phyloP scores from a whole-genome alignment of 495 filamentous ascomycete genomes.

The Oidiodendron maius region DNA sequence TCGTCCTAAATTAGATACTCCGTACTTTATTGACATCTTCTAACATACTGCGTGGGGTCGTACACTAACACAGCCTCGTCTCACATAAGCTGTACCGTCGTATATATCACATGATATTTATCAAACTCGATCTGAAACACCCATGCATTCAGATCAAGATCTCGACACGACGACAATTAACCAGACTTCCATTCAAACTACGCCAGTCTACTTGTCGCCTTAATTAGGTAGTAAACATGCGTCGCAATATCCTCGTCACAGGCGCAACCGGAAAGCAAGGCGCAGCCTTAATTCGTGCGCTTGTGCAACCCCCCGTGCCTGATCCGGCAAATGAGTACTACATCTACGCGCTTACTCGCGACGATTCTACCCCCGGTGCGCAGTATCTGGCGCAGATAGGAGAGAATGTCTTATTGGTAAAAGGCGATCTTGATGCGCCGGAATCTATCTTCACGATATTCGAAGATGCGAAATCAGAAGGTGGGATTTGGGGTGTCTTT shows the following conservation, averaged over 20 bases:
- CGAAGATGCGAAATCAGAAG: conserved; percentile 9
- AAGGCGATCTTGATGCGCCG: conserved; percentile 28
- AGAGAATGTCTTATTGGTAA: conserved; percentile 23
- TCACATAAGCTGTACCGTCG: too few species aligned
- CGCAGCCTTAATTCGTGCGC: conserved; percentile 25
- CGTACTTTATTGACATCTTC: too few species aligned
- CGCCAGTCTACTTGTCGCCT: too few species aligned
- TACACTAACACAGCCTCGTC: too few species aligned
- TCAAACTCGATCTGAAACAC: too few species aligned
- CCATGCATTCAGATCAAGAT: too few species aligned
- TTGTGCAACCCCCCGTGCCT: conserved; percentile 15
- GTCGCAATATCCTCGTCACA: conserved; percentile 26
- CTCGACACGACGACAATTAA: too few species aligned
- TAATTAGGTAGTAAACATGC: too few species aligned
- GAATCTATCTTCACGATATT: conserved; percentile 24
- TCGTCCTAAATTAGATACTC: too few species aligned
- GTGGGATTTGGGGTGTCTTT: conserved; percentile 31
- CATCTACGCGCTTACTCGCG: conserved; percentile 31
- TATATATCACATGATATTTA: too few species aligned
- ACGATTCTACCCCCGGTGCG: conserved; percentile 15
- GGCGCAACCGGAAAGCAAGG: conserved; percentile 39
- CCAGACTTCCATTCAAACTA: too few species aligned
- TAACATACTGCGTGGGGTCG: too few species aligned
- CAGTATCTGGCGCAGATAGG: conserved; percentile 15
- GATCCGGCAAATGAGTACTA: conserved; percentile 14